phyloP scores from a whole-genome alignment of 495 filamentous ascomycete species.

The Aspergillus saccharolyticus region DNA sequence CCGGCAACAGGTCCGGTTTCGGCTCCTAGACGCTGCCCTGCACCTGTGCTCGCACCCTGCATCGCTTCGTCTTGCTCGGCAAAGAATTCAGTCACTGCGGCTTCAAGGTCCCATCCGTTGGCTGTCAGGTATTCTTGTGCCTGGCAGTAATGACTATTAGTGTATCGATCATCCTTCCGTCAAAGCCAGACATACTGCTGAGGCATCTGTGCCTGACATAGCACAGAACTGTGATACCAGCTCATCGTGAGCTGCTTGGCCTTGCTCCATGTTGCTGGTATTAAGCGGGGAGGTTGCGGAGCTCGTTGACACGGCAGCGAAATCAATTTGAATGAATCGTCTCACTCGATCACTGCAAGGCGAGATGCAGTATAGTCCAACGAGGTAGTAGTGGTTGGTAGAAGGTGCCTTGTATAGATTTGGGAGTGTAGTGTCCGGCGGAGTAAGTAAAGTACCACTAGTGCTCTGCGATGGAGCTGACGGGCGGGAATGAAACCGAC shows the following conservation, averaged over 20 bases:
- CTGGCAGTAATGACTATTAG: constrained; percentile 22
- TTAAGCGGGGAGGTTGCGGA: not conserved
- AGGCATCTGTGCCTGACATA: constrained; percentile 60
- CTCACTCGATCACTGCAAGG: not conserved
- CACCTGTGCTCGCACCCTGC: constrained; percentile 32
- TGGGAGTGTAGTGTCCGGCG: no score
- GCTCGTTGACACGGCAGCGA: not conserved
- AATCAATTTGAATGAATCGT: not conserved
- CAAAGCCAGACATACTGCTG: constrained; percentile 49
- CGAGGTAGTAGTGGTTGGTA: no score
- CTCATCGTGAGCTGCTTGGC: constrained; percentile 56
- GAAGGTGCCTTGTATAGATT: no score
- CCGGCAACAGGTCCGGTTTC: constrained; percentile 21
- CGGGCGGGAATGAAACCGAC: no score
- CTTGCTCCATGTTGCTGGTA: constrained; percentile 47
- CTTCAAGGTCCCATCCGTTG: constrained; percentile 65
- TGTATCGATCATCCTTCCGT: not conserved
- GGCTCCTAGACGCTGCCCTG: constrained; percentile 29
- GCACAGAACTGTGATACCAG: constrained; percentile 68
- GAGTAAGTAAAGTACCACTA: not conserved
- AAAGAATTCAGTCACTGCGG: constrained; percentile 65
- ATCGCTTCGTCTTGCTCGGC: constrained; percentile 59
- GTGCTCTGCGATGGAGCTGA: constrained; percentile 8
- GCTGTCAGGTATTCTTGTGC: constrained; percentile 64
- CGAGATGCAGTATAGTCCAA: no score